Evolutionary conservation across 257 asterid species (phyloP).

Genomic region (Solanum appendiculatum): DNA sequence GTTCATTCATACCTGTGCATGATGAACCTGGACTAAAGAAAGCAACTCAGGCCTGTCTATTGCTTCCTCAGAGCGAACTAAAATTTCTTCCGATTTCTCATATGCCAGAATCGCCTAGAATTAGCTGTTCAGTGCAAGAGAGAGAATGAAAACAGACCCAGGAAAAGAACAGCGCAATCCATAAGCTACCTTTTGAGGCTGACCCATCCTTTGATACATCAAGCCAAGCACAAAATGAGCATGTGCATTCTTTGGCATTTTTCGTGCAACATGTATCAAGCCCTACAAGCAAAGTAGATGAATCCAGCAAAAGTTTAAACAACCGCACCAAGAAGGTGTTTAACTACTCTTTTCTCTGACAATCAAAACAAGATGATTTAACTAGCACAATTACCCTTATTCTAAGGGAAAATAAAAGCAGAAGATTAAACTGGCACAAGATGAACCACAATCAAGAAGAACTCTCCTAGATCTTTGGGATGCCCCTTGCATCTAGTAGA

Average conservation of each 20-base stretch:
- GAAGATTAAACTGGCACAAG: neutral
- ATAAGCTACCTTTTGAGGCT: slow-evolving; percentile 80
- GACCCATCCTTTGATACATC: slow-evolving; percentile 98
- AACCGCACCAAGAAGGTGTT: neutral
- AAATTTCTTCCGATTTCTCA: slow-evolving; percentile 89
- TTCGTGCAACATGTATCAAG: slow-evolving; percentile 82
- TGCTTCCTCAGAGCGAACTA: slow-evolving; percentile 90
- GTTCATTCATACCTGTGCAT: slow-evolving; percentile 59
- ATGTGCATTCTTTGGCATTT: slow-evolving; percentile 96
- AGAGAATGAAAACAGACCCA: slow-evolving; percentile 5
- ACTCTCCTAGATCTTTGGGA: neutral
- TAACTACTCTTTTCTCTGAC: neutral
- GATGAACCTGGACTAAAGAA: slow-evolving; percentile 86
- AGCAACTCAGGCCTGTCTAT: slow-evolving; percentile 96
- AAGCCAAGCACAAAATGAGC: slow-evolving; percentile 94
- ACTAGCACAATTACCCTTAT: neutral
- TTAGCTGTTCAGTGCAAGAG: neutral
- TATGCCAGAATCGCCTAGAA: slow-evolving; percentile 73
- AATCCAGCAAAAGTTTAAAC: slow-evolving; percentile 7
- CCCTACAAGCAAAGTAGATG: slow-evolving; percentile 43
- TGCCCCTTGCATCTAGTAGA: neutral
- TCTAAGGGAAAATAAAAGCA: neutral
- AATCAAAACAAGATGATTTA: neutral
- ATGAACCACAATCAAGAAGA: neutral
- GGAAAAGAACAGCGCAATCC: neutral